Percentiles rank a stretch among this genome's conserved stretches.
Conservation (phyloP, 345 rosid genomes). For the Firmiana major region DNA sequence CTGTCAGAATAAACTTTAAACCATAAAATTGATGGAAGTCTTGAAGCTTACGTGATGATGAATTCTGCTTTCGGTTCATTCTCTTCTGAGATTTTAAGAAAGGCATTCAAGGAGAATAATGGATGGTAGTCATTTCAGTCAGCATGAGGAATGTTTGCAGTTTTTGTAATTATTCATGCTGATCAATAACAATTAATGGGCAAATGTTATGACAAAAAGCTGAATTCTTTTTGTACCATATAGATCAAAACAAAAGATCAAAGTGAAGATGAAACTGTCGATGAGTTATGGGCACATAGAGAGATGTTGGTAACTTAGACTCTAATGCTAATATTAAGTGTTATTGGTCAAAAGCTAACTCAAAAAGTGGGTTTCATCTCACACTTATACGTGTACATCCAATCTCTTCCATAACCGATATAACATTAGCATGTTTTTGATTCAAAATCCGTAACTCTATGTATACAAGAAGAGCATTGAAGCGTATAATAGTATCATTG, state of each 20-base stretch:
- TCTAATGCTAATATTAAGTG: too few relatives aligned
- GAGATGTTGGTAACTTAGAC: too few relatives aligned
- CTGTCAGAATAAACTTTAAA: background rate
- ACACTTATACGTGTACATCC: too few relatives aligned
- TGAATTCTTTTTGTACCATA: too few relatives aligned
- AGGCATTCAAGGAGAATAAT: background rate
- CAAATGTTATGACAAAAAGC: too few relatives aligned
- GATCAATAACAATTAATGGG: too few relatives aligned
- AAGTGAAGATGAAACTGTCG: background rate
- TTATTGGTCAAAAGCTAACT: too few relatives aligned
- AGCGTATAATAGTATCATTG: constrained; percentile 26
- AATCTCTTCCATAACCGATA: too few relatives aligned
- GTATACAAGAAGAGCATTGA: constrained; percentile 30
- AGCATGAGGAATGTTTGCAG: background rate
- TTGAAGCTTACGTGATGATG: background rate
- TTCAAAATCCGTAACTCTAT: constrained; percentile 34
- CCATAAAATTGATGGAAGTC: background rate
- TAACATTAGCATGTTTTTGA: too few relatives aligned
- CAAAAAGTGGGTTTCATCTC: too few relatives aligned
- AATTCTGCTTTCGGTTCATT: background rate
- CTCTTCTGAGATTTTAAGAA: background rate
- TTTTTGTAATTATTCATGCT: background rate
- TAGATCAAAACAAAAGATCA: background rate
- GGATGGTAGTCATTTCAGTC: background rate
- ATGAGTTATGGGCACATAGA: too few relatives aligned